Evolutionary conservation across 2,329 filamentous ascomycete species (phyloP), one percentile per base, ranked within the genome.

Genomic region (Elsinoe batatas): DNA sequence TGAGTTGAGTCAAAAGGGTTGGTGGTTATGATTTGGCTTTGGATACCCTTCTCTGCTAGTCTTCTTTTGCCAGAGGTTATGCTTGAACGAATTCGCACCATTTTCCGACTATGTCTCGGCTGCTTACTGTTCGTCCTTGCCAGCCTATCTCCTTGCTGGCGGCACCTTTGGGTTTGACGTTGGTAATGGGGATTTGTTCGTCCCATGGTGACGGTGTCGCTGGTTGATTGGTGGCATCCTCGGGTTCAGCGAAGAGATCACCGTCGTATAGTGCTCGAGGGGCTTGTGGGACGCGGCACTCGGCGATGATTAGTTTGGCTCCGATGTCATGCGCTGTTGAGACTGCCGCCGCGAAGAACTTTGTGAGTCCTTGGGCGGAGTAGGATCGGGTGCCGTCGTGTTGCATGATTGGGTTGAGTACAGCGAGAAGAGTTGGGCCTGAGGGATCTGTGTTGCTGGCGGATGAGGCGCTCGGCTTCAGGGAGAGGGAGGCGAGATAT

Each of bases 361-460:
- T 76, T 17, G 79, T 76, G 11, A 91, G 67, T 0, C 86, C 87
- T 68, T 90, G 87, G 0, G 83, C 85, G 51, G 84, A 89, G 79
- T 85, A 90, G 58, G 87, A 84, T 59, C 82, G 82, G 0, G 84
- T 86, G 54, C 80, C 76, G 20, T 79, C 77, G 66, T 91, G 87
- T 40, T 87, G 67, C 17, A 77, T 72, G 13, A 90, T 64, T 40
- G 86, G 75, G 51, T 84, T 83, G 62, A 88, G 85, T 1, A 87
- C 69, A 1, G 88, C 67, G 2, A 89, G 69, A 18, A 76, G 66
- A 7, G 22, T 26, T 17, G 32, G 5, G 4, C 17, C 22, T 42
- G 35, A 20, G 26, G 30, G 15, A 12, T 36, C 49, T n/a, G 17
- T 17, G 5, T 53, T 22, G 11, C 26, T 15, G 6, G 15, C 71